These are phyloP conservation scores for Senecio squalidus DNA, from an alignment of 140 eudicot genomes.

Conservation along the genomic window DNA sequence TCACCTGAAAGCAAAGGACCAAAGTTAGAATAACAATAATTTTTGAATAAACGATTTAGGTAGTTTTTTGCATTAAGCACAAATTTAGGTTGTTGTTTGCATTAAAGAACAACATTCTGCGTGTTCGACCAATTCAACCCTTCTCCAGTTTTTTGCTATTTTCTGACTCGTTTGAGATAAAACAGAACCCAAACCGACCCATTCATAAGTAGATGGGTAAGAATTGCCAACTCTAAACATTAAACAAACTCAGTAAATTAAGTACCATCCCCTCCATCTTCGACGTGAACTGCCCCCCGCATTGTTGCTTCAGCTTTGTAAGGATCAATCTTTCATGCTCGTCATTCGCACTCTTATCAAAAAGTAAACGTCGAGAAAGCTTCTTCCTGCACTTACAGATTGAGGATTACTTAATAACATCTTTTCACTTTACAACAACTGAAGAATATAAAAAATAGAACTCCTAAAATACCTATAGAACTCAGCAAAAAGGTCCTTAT, in stretches of 20 bases:
- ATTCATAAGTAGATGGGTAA: too few relatives aligned
- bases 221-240: not conserved
- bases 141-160: too few relatives aligned
- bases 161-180: too few relatives aligned
- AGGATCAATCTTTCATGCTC: constrained; percentile 75
- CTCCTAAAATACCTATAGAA: constrained; percentile 48
- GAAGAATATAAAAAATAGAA: not conserved
- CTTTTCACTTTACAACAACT: too few relatives aligned
- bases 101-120: too few relatives aligned
- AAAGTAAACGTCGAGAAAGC: constrained; percentile 68
- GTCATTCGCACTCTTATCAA: constrained; percentile 74
- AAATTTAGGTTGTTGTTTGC: too few relatives aligned
- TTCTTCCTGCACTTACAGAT: constrained; percentile 38
- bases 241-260: not conserved
- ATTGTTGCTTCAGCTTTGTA: constrained; percentile 73
- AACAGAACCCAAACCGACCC: too few relatives aligned
- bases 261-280: constrained; percentile 91
- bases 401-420: too few relatives aligned
- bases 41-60: not conserved
- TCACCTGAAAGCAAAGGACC: constrained; percentile 36
- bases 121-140: too few relatives aligned
- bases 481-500: constrained; percentile 75
- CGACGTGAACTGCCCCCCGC: constrained; percentile 81
- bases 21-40: constrained; percentile 3
- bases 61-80: not conserved